phyloP scores from a whole-genome alignment of 2,329 filamentous ascomycete species.

The Diaporthe citriasiana region DNA sequence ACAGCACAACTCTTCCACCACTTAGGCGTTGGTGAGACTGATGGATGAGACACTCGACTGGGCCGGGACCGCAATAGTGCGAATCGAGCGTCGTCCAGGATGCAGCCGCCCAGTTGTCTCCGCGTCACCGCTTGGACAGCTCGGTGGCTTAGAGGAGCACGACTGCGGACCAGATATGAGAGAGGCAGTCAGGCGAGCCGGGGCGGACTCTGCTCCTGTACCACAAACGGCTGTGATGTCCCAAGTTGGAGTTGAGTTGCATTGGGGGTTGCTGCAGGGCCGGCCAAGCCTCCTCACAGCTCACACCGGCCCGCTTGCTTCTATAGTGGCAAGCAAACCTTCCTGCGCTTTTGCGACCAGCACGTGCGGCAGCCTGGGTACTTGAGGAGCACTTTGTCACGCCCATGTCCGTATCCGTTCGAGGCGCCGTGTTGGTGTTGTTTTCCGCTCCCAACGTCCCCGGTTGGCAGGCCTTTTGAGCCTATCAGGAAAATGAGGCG shows the following conservation, averaged over 20 bases:
- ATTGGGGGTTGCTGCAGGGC: conserved; percentile 9
- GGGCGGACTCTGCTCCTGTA: conserved; percentile 20
- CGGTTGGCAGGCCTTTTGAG: conserved; percentile 30
- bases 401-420: not conserved
- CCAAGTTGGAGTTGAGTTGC: conserved; percentile 5
- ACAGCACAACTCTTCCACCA: conserved; percentile 13
- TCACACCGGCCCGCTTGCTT: not conserved
- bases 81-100: conserved; percentile 21
- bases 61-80: conserved; percentile 2
- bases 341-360: not conserved
- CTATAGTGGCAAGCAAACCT: not conserved
- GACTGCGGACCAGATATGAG: not conserved
- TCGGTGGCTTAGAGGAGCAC: conserved; percentile 29
- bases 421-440: conserved; percentile 4
- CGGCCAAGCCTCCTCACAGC: not conserved
- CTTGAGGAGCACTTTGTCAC: not conserved
- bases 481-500: conserved; percentile 36
- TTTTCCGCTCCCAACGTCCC: conserved; percentile 4
- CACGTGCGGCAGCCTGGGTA: conserved; percentile 12
- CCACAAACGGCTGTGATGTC: conserved; percentile 14
- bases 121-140: conserved; percentile 17
- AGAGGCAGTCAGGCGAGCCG: not conserved
- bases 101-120: conserved; percentile 25
- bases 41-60: conserved; percentile 15
- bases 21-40: conserved; percentile 30